phyloP scores from a whole-genome alignment of 768 basidiomycete genomes.

The Suillus clintonianus region DNA sequence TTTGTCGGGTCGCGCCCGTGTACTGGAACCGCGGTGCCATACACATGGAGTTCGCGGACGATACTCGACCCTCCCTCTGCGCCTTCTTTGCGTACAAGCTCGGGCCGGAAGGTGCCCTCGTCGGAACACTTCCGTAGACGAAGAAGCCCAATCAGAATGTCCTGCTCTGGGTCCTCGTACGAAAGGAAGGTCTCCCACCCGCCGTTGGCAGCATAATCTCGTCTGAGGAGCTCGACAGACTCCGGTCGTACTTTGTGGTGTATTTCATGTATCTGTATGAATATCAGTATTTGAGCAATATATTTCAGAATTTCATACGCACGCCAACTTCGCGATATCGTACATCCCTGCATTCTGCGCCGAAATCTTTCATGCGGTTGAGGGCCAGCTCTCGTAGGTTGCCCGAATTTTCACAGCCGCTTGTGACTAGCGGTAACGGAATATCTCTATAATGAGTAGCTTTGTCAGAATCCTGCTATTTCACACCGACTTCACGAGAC shows the following conservation, averaged over 20 bases:
- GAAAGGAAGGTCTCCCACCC: slow-evolving; percentile 99
- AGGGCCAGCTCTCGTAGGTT: slow-evolving; percentile 95
- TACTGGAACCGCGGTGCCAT: slow-evolving; percentile 96
- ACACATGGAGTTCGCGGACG: slow-evolving; percentile 95
- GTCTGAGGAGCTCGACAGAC: slow-evolving; percentile 89
- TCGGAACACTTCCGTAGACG: slow-evolving; percentile 94
- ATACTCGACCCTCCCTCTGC: slow-evolving; percentile 85
- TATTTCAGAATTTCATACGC: slow-evolving; percentile 32
- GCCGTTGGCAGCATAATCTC: slow-evolving; percentile 96
- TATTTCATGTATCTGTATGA: slow-evolving; percentile 88
- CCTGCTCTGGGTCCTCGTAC: slow-evolving; percentile 96
- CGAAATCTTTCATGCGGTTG: slow-evolving; percentile 99
- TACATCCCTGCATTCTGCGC: slow-evolving; percentile 95
- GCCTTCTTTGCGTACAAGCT: slow-evolving; percentile 71
- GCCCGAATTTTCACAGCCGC: slow-evolving; percentile 96
- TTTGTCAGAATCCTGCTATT: neutral
- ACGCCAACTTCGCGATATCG: slow-evolving; percentile 98
- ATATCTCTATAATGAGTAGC: slow-evolving; percentile 68
- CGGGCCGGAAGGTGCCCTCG: slow-evolving; percentile 95
- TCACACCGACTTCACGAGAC: slow-evolving; percentile 15
- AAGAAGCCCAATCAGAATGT: slow-evolving; percentile 93
- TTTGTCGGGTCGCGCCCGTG: slow-evolving; percentile 97
- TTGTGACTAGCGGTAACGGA: slow-evolving; percentile 92
- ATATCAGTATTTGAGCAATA: slow-evolving; percentile 6
- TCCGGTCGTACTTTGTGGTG: slow-evolving; percentile 97